Evolutionary conservation across 31 red algal species (phyloP), one percentile per base, ranked within the genome.

Genomic region (Endocladia muricata): DNA sequence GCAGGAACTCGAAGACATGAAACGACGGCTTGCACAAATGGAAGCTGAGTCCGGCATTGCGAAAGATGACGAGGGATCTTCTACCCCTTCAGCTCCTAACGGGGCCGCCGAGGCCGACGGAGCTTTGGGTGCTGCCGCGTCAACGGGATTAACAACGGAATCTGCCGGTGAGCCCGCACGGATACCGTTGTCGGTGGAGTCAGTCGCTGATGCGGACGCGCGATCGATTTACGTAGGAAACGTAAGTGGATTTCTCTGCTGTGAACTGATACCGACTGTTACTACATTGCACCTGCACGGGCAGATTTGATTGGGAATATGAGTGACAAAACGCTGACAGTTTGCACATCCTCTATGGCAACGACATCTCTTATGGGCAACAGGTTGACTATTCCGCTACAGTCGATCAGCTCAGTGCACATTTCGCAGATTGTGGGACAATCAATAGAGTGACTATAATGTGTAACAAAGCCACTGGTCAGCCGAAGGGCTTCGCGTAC

Each of bases 191-290:
- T 63, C 73, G 2, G 74, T 76, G 31, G 79, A 83, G 23, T 69
- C 85, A 3, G 48, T 78, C 5, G 70, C 86, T 30, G 93, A 96
- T 25, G 56, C 78, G 13, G 93, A 96, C 52, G 51, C 84, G 2
- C 88, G 93, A 35, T 91, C 87, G 17, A 75, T 96, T 43, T 96
- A 96, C 54, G 93, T 96, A 8, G 93, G 93, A 63, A 91, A 90
- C 42, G 93, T 89, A 84, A 61, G 81, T 78, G 61, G 19, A n/a
- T n/a, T n/a, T n/a, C n/a, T n/a, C n/a, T n/a, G n/a, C n/a, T n/a
- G 35, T 13, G n/a, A 9, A 65, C 66, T 56, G 31, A 80, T 25
- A 56, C 17, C 62, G 41, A 29, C 1, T 74, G 31, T 67, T 11
- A 62, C 34, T 40, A 36, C n/a, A n/a, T n/a, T n/a, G n/a, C n/a